Percentiles rank a stretch among this genome's conserved stretches.
Evolutionary conservation across 1,284 basidiomycete species (phyloP).

Genomic region (Naganishia liquefaciens): DNA sequence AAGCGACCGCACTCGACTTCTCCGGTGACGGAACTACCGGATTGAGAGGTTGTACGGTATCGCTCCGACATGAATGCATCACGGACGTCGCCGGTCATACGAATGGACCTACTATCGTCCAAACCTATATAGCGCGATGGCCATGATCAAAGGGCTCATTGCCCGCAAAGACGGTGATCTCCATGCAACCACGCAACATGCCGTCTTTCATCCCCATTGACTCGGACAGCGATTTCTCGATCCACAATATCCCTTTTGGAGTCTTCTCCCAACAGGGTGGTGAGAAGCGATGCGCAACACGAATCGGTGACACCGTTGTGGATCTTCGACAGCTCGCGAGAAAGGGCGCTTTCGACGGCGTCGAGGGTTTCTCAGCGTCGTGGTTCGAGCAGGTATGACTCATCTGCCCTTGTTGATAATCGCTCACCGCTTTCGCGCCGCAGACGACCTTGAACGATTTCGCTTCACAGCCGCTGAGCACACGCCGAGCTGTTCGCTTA

Average conservation of each 20-base stretch:
- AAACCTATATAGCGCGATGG: no score
- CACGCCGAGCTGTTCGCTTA: constrained; percentile 16
- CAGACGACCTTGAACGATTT: constrained; percentile 30
- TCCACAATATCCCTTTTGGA: constrained; percentile 33
- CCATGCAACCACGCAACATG: constrained; percentile 3
- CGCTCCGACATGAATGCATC: no score
- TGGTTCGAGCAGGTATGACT: constrained; percentile 19
- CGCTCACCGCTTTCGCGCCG: background rate
- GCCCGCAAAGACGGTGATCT: no score
- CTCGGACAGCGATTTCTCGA: constrained; percentile 32
- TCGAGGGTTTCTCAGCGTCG: constrained; percentile 3
- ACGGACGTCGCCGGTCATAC: no score
- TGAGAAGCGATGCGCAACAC: constrained; percentile 21
- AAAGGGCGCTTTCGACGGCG: constrained; percentile 8
- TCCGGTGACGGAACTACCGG: background rate
- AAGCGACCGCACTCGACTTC: background rate
- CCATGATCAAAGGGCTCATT: no score
- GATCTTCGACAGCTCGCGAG: constrained; percentile 10
- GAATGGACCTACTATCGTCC: no score
- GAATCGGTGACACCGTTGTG: constrained; percentile 16
- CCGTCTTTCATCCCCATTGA: constrained; percentile 19
- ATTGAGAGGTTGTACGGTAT: no score
- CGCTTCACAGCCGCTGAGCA: constrained; percentile 9
- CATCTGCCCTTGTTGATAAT: background rate
- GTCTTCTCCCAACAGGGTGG: constrained; percentile 5